Conservation (phyloP, 345 rosid species). For the Moricandia arvensis region DNA sequence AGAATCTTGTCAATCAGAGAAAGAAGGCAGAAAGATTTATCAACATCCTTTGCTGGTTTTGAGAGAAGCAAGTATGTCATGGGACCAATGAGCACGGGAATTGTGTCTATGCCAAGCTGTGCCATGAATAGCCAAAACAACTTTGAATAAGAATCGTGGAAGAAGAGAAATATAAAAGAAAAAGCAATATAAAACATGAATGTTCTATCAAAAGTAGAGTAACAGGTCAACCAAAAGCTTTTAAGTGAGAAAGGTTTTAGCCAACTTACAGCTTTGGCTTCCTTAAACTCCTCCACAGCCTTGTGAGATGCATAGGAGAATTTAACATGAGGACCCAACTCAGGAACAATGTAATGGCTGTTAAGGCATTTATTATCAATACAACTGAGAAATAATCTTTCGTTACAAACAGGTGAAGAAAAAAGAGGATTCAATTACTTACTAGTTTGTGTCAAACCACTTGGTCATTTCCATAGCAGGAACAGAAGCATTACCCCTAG, state of each 20-base stretch:
- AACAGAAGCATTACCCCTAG: neutral
- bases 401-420: neutral
- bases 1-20: neutral
- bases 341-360: neutral
- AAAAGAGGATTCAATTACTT: neutral
- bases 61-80: neutral
- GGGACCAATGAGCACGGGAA: neutral
- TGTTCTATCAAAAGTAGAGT: too few species aligned
- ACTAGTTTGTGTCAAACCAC: neutral
- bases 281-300: neutral
- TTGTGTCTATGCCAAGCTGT: neutral
- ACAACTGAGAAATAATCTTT: neutral
- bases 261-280: neutral
- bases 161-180: too few species aligned
- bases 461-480: neutral
- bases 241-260: neutral
- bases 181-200: too few species aligned
- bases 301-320: neutral
- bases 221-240: neutral
- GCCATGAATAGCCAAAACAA: neutral
- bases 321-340: neutral
- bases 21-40: neutral
- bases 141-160: neutral
- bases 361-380: neutral
- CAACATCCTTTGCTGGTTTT: neutral